These are phyloP conservation scores for Eragrostis nindensis DNA, from an alignment of 176 grass and related monocot species.

Conservation along the genomic window DNA sequence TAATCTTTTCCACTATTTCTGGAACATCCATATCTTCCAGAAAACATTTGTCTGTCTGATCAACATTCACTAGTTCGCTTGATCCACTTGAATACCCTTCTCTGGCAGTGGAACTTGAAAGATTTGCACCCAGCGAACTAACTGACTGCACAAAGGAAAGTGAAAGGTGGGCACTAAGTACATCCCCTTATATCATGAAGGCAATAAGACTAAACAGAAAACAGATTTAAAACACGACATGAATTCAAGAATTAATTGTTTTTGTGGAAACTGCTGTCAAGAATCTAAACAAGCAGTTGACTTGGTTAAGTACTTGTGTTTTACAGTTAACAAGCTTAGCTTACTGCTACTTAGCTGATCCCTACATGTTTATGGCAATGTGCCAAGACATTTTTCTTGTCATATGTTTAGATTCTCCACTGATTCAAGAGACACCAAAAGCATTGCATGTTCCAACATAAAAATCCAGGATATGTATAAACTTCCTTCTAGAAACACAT, in stretches of 20 bases:
- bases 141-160: slow-evolving; percentile 62
- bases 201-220: slow-evolving; percentile 11
- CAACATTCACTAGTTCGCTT: slow-evolving; percentile 40
- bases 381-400: neutral
- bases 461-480: neutral
- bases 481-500: slow-evolving; percentile 5
- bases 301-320: neutral
- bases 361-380: neutral
- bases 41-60: slow-evolving; percentile 37
- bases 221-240: slow-evolving; percentile 32
- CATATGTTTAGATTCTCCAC: neutral
- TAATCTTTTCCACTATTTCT: slow-evolving; percentile 87
- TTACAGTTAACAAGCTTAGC: too few relatives aligned
- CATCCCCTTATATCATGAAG: neutral
- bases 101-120: slow-evolving; percentile 56
- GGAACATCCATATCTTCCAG: slow-evolving; percentile 92
- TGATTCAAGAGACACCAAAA: slow-evolving; percentile 1
- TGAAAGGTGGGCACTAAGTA: slow-evolving; percentile 27
- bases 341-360: slow-evolving; percentile 2
- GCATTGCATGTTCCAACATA: neutral
- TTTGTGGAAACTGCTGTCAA: slow-evolving; percentile 4
- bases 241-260: neutral
- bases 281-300: slow-evolving; percentile 16
- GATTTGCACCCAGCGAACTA: slow-evolving; percentile 73
- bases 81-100: slow-evolving; percentile 46